Base-by-base conservation (phyloP, 1,284 basidiomycete species). In the Rhodotorula mucilaginosa region DNA sequence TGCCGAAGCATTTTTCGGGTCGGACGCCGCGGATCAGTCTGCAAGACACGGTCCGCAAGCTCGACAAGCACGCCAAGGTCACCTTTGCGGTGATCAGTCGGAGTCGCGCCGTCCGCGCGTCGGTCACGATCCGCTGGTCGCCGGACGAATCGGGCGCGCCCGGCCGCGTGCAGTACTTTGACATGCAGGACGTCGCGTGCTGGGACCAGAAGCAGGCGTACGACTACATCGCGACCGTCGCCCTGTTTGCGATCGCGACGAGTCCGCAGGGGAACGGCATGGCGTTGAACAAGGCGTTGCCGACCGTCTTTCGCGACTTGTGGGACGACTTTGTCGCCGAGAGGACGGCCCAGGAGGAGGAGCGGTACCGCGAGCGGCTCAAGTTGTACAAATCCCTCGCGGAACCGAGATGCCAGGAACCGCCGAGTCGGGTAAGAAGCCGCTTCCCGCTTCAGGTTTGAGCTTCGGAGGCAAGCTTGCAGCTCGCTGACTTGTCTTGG, bases 281-380 rank as follows among this genome's bases (percentile, higher is more conserved):
- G 26, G 79, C 79, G 64, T 77, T 79, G 47, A 78, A 82, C 70
- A 79, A 81, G 26, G 76, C 78, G 44, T 84, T 99, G 31, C 92
- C 94, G n/a, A 84, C 89, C 0, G 86, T 87, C 16, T 97, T 90
- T 80, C 87, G 93, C 69, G 91, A 94, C 78, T 83, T 98, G 52
- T 99, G 97, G 97, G 90, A 93, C 70, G 93, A 97, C 81, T 83
- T 98, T 31, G 92, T 95, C 78, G 80, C 79, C 8, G 82, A 83
- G 46, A 84, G 91, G 71, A 90, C 89, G 77, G 77, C 80, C 15
- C 83, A 84, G 58, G 88, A 90, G 64, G 88, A 93, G 71, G 81
- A 80, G 26, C 84, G 84, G 51, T 93, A 93, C 79, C 84, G 91
- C 46, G 82, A 81, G 15, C 75, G 79, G 47, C 74, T 82, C 61